Evolutionary conservation across 768 basidiomycete genomes (phyloP).

Genomic region (Crassisporium funariophilum): DNA sequence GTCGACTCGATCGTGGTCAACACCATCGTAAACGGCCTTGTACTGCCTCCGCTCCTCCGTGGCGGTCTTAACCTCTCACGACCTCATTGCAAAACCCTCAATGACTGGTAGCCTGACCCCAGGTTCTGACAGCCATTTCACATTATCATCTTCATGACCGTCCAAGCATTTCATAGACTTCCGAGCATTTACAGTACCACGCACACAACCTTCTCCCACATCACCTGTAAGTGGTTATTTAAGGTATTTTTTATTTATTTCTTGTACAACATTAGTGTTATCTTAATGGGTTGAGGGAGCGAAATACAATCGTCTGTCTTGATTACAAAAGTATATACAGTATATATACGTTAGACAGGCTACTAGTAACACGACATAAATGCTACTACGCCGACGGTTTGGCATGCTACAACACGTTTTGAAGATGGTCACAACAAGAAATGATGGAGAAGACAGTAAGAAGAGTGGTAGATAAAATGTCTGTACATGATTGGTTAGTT

Average conservation of each 20-base stretch:
- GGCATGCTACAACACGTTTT: not conserved
- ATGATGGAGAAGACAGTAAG: not conserved
- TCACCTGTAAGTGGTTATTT: conserved; percentile 5
- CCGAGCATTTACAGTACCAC: not conserved
- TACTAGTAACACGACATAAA: conserved; percentile 1
- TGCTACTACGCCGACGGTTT: conserved; percentile 13
- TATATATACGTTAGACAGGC: conserved; percentile 17
- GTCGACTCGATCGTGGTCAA: conserved; percentile 84
- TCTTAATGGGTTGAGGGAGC: no score
- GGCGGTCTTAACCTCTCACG: conserved; percentile 80
- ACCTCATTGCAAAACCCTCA: conserved; percentile 65
- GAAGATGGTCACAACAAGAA: not conserved
- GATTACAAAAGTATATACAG: conserved; percentile 16
- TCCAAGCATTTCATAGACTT: conserved; percentile 8
- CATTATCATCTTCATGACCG: not conserved
- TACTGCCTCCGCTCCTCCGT: conserved; percentile 83
- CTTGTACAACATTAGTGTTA: not conserved
- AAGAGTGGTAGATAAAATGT: not conserved
- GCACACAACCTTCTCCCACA: conserved; percentile 2
- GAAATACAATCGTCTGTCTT: no score
- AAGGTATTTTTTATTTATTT: conserved; percentile 16
- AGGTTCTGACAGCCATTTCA: not conserved
- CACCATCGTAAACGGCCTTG: conserved; percentile 82
- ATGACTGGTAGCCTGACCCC: conserved; percentile 62
- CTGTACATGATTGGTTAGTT: not conserved